Base-by-base conservation (phyloP, 2,329 filamentous ascomycete genomes). In the Colletotrichum spaethianum region DNA sequence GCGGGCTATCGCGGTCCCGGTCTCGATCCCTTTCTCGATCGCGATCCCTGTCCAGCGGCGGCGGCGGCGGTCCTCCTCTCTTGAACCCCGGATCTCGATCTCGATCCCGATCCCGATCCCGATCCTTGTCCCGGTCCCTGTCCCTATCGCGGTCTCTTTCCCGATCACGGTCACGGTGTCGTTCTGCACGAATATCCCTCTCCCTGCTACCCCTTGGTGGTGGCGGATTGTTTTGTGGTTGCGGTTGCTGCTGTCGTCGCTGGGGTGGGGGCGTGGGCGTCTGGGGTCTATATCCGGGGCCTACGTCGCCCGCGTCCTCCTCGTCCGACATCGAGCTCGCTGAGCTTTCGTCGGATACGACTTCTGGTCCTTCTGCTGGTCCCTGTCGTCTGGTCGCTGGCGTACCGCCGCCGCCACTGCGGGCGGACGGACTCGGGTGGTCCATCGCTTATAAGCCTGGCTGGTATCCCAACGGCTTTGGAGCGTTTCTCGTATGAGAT, bases 1-100 rank as follows among this genome's bases (percentile, higher is more conserved):
- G 65, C 73, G 75, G 72, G 70, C 76, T 61, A 23, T 74, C 72
- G 44, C 75, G 65, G 48, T 69, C 67, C 33, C 52, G 33, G n/a
- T 73, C 53, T 26, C 67, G 33, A 26, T 74, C 75, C 12, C 63
- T 62, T 36, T 65, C 65, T 57, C 75, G 65, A 20, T 70, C 68
- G 4, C 73, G 33, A 31, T 74, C 75, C 9, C 63, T 62, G 33
- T 75, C 73, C 1, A 9, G 26, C 48, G 48, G 48, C 26, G 48
- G 26, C 48, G 48, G 28, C 9, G 16, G 48, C 20, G 48, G 48
- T 8, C 16, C 48, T 52, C 20, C 52, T 23, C 31, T 55, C 28
- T 33, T 36, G 18, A 33, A 23, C 2, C 36, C 75, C 67, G 62
- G 38, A 33, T 38, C 46, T 38, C 46, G 23, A 26, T 40, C 48